Evolutionary conservation across 768 basidiomycete genomes (phyloP).

Genomic region (Boletellus ananas): DNA sequence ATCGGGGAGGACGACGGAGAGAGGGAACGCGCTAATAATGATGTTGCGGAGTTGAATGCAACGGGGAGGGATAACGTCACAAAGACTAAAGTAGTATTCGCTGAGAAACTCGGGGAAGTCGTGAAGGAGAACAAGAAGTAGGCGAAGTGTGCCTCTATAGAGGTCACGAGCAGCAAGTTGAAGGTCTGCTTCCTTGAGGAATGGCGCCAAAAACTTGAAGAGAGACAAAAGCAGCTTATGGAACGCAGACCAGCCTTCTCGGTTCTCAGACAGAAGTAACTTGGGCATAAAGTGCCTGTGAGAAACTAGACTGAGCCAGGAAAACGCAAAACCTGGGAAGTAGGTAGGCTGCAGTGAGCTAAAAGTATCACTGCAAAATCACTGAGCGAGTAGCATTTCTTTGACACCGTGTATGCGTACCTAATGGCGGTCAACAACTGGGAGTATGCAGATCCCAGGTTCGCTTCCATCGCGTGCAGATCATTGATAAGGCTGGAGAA

Average conservation of each 20-base stretch:
- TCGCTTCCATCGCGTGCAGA: constrained; percentile 78
- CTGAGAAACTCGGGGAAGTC: constrained; percentile 99
- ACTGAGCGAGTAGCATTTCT: neutral
- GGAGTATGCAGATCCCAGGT: constrained; percentile 87
- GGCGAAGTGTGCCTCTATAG: constrained; percentile 84
- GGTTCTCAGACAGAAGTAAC: constrained; percentile 78
- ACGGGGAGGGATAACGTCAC: constrained; percentile 86
- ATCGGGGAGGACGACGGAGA: constrained; percentile 75
- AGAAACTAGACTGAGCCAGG: constrained; percentile 95
- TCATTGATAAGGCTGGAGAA: constrained; percentile 96
- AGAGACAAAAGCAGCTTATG: constrained; percentile 91
- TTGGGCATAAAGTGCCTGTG: constrained; percentile 98
- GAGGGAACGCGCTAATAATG: constrained; percentile 93
- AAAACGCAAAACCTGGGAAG: constrained; percentile 98
- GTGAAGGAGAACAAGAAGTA: constrained; percentile 92
- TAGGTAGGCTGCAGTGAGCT: constrained; percentile 94
- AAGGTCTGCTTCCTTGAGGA: constrained; percentile 80
- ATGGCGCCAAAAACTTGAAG: constrained; percentile 91
- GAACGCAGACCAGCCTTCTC: constrained; percentile 97
- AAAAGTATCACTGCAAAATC: constrained; percentile 72
- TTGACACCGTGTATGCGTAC: constrained; percentile 43
- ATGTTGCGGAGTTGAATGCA: constrained; percentile 97
- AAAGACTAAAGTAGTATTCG: constrained; percentile 94
- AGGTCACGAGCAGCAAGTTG: constrained; percentile 78
- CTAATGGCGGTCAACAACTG: constrained; percentile 83